These are phyloP conservation scores for Phylloporus arenicola DNA, from an alignment of 768 basidiomycete genomes.

Conservation along the genomic window DNA sequence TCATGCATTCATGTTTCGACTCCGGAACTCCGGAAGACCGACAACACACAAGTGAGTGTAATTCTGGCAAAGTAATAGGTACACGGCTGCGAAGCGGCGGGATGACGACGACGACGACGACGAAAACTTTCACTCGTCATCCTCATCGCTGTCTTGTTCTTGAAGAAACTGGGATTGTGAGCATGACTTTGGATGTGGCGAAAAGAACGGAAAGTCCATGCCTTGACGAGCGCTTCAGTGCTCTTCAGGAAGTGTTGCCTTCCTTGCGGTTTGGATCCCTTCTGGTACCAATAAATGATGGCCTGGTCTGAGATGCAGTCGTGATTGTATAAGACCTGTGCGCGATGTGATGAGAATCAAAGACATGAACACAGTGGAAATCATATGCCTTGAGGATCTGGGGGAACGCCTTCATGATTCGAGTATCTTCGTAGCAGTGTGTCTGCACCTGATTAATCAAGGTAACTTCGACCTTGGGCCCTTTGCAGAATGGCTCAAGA, in stretches of 20 bases:
- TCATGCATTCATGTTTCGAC: not conserved
- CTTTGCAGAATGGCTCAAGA: conserved; percentile 84
- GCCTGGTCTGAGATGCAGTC: conserved; percentile 95
- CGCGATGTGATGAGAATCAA: conserved; percentile 9
- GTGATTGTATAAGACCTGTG: conserved; percentile 87
- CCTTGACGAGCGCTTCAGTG: conserved; percentile 87
- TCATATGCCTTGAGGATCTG: conserved; percentile 78
- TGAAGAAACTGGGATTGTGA: conserved; percentile 78
- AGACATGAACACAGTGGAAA: not conserved
- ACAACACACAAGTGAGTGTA: conserved; percentile 9
- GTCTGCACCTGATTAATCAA: conserved; percentile 94
- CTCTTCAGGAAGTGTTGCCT: conserved; percentile 92
- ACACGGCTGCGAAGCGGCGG: conserved; percentile 11
- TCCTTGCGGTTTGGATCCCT: conserved; percentile 93
- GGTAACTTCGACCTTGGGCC: conserved; percentile 86
- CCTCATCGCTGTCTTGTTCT: conserved; percentile 75
- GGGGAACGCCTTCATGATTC: conserved; percentile 90
- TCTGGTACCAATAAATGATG: conserved; percentile 97
- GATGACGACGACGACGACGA: not conserved
- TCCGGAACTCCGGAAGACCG: not conserved
- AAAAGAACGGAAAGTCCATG: conserved; percentile 20
- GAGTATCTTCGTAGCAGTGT: conserved; percentile 95
- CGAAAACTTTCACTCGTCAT: conserved; percentile 28
- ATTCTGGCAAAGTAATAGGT: conserved; percentile 13
- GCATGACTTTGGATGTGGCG: conserved; percentile 8